phyloP scores from a whole-genome alignment of 371 early-diverging fungal species.

The Smittium culicis region DNA sequence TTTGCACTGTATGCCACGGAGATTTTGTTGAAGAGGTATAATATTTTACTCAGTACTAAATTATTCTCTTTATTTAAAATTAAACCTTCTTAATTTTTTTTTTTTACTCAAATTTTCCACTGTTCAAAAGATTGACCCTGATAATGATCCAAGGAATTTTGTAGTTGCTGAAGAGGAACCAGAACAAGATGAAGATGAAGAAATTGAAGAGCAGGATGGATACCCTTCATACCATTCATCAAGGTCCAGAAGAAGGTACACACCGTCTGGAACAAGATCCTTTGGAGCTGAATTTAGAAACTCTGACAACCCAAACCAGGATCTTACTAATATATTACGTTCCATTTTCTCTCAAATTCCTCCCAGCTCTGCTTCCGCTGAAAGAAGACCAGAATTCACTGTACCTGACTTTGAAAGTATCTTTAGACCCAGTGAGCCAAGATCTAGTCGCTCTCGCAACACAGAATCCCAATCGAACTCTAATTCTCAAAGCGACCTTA shows the following conservation, averaged over 20 bases:
- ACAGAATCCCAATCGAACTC: not conserved
- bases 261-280: not conserved
- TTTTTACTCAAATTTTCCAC: not conserved
- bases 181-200: slow-evolving; percentile 21
- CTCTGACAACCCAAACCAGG: slow-evolving; percentile 28
- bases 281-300: slow-evolving; percentile 32
- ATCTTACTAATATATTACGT: slow-evolving; percentile 21
- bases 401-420: not conserved
- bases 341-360: slow-evolving; percentile 20
- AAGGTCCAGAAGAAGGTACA: not conserved
- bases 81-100: slow-evolving; percentile 4
- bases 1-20: slow-evolving; percentile 27
- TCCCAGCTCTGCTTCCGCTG: slow-evolving; percentile 19
- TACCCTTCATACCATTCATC: not conserved
- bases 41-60: not conserved
- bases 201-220: slow-evolving; percentile 1
- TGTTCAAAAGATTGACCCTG: slow-evolving; percentile 20
- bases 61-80: not conserved
- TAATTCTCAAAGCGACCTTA: not conserved
- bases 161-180: slow-evolving; percentile 11
- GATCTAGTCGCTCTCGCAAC: not conserved
- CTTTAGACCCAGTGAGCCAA: slow-evolving; percentile 3
- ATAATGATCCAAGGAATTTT: slow-evolving; percentile 29
- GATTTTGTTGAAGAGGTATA: slow-evolving; percentile 29
- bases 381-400: slow-evolving; percentile 19